Evolutionary conservation across 1,284 basidiomycete genomes (phyloP), one percentile per base, ranked within the genome.

Genomic region (Fomitopsis palustris): DNA sequence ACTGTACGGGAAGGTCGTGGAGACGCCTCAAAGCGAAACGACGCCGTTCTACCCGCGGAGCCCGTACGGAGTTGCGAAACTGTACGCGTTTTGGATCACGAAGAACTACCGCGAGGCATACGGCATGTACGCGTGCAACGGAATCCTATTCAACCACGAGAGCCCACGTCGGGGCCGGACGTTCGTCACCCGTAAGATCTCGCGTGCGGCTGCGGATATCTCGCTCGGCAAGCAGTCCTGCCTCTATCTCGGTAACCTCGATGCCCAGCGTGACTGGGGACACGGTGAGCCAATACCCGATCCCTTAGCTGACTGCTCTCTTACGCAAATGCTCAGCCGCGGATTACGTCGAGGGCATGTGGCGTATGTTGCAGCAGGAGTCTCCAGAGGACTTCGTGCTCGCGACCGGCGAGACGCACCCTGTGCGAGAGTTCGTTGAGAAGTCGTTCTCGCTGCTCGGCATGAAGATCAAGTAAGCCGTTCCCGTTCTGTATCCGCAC

Each of bases 261-360:
- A 95, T 72, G 92, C 94, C 6, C 84, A 88, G 73, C 90, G 94
- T 75, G 94, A 96, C 73, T 96, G 94, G 94, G 94, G 94, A 67
- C 94, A 96, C 74, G 93, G 90, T 90, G 63, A 61, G 84, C 65
- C 29, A 39, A n/a, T 29, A n/a, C 52, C 41, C 31, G 12, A n/a
- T n/a, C 38, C 9, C 37, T 37, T 27, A 12, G 31, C 17, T n/a
- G 19, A 17, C 8, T 12, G 14, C 43, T 55, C 12, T 37, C 17
- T 2, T 16, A 41, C 17, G 16, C 23, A 14, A 56, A 14, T 10
- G n/a, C 49, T 27, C 61, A 92, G 92, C 92, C 54, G 85, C 84
- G 63, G 93, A 95, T 71, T 95, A 94, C 68, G 88, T 93, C 12
- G 93, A 95, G 75, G 94, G 94, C 45, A 96, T 96, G 95, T 96